phyloP scores from a whole-genome alignment of 1,139 yeast species.

The Lodderomyces oxycetoniae region DNA sequence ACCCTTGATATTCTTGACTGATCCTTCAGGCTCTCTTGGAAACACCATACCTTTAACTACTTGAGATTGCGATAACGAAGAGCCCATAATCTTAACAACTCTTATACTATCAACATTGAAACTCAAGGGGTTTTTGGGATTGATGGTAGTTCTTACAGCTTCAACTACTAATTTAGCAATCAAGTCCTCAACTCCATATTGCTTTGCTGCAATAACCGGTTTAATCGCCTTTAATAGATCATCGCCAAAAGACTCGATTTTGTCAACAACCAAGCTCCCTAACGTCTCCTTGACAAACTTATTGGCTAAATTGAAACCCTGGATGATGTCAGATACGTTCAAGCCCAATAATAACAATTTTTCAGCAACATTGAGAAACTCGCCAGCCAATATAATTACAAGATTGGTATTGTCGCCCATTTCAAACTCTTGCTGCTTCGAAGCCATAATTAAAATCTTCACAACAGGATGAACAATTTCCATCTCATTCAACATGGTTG shows the following conservation, averaged over 20 bases:
- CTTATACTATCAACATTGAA: conserved; percentile 92
- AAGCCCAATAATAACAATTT: conserved; percentile 79
- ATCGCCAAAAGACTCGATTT: conserved; percentile 52
- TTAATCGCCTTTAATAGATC: conserved; percentile 65
- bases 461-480: conserved; percentile 98
- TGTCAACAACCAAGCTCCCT: conserved; percentile 60
- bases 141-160: conserved; percentile 72
- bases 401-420: conserved; percentile 50
- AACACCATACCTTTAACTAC: conserved; percentile 98
- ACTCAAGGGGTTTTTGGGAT: conserved; percentile 53
- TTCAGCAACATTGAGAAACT: conserved; percentile 77
- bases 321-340: conserved; percentile 83
- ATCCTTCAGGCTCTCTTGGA: conserved; percentile 95
- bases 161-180: conserved; percentile 79
- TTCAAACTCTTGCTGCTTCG: conserved; percentile 93
- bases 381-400: conserved; percentile 75
- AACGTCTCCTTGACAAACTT: conserved; percentile 66
- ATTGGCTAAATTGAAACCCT: conserved; percentile 82
- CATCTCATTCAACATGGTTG: conserved; percentile 88
- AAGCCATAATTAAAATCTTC: conserved; percentile 90
- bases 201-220: conserved; percentile 91
- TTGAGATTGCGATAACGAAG: conserved; percentile 65
- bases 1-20: conserved; percentile 59
- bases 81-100: conserved; percentile 95
- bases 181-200: conserved; percentile 79